Evolutionary conservation across 768 basidiomycete species (phyloP), one percentile per base, ranked within the genome.

Genomic region (Russula olivacea): DNA sequence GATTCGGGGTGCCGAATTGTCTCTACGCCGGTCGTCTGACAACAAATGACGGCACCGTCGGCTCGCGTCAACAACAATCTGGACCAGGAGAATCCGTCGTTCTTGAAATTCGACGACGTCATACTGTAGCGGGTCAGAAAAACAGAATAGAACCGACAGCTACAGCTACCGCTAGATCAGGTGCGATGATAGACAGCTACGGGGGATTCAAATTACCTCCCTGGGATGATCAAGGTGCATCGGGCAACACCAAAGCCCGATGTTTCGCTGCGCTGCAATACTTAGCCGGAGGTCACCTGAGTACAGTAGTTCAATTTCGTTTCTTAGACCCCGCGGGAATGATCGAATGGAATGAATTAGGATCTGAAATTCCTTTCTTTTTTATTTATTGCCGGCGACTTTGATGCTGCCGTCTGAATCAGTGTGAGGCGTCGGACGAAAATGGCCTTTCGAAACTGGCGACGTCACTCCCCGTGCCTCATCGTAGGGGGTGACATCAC

Each of bases 81-180:
- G 36, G 51, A 3, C 21, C 47, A 54, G 36, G 23, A 55, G 45
- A 21, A 32, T 56, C 54, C 23, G 25, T 10, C 34, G 52, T 15
- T 49, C 38, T 19, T 40, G 38, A 28, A 5, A 43, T 36, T 25
- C 28, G 41, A 55, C 58, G 48, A 64, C 63, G 63, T 64, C 63
- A 64, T 64, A 25, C 11, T 6, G n/a, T n/a, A n/a, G n/a, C n/a
- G n/a, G n/a, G 32, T 21, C 25, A 53, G 58, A 32, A 36, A 36
- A 36, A 11, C 0, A 36, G 36, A 36, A 12, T 2, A 36, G 10
- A 40, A 40, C 43, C 28, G 41, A 7, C 43, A 5, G 19, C 41
- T 6, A 11, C n/a, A n/a, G 11, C 45, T 10, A 41, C 40, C 4
- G 41, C n/a, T 21, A 21, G 52, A 51, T 51, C 50, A n/a, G 50